These are phyloP conservation scores for Chrysopogon serrulatus DNA, from an alignment of 176 grass and related monocot species.

Conservation along the genomic window DNA sequence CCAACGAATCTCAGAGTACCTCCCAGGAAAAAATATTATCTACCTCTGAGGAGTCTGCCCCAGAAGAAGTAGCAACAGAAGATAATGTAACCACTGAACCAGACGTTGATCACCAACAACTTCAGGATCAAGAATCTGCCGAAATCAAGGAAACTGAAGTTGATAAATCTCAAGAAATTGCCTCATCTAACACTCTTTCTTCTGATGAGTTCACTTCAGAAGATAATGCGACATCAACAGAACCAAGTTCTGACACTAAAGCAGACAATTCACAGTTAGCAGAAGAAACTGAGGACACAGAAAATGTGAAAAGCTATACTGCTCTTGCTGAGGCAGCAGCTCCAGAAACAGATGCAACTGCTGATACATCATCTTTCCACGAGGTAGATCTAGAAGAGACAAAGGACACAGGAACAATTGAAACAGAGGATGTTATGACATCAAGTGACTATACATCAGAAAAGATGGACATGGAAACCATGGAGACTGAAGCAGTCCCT, in stretches of 20 bases:
- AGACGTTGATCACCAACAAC: constrained; percentile 5
- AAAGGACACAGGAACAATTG: constrained; percentile 14
- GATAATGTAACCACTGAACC: not conserved
- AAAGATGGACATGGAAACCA: not conserved
- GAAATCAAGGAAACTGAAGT: constrained; percentile 20
- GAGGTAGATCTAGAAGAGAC: constrained; percentile 18
- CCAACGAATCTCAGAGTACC: not conserved
- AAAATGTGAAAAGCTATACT: constrained; percentile 8
- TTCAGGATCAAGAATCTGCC: constrained; percentile 23
- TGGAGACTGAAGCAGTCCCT: constrained; percentile 13
- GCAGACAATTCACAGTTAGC: constrained; percentile 15
- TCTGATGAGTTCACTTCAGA: constrained; percentile 3
- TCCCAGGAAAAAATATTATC: not conserved
- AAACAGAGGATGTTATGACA: constrained; percentile 5
- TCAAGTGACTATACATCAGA: not conserved
- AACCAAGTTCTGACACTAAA: constrained; percentile 16
- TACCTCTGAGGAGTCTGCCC: not conserved
- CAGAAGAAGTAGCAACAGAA: constrained; percentile 20
- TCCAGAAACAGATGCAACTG: not conserved
- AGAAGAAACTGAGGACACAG: constrained; percentile 17
- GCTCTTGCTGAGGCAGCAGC: constrained; percentile 3
- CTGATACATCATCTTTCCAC: not conserved
- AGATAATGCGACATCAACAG: not conserved
- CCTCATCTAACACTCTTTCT: not conserved
- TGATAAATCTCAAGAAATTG: constrained; percentile 15